These are phyloP conservation scores for Xylariaceae sp. DNA, from an alignment of 2,329 filamentous ascomycete species.

Conservation along the genomic window DNA sequence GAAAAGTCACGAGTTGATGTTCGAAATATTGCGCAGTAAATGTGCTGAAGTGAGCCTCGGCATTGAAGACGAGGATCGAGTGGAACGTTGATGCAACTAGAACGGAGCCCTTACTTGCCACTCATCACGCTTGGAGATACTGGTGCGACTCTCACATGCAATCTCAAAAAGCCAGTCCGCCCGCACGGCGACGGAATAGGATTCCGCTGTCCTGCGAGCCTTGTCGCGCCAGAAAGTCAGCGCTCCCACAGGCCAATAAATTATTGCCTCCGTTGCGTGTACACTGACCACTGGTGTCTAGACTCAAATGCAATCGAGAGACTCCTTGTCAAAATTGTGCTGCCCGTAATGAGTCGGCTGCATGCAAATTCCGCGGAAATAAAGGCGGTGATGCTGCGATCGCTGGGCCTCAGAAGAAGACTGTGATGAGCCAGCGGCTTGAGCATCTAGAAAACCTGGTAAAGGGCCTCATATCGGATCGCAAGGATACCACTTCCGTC, in stretches of 20 bases:
- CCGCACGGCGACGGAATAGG: conserved; percentile 2
- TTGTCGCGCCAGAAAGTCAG: conserved; percentile 17
- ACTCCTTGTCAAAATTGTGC: conserved; percentile 25
- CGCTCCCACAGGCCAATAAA: not conserved
- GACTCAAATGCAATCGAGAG: conserved; percentile 26
- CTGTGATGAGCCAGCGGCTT: conserved; percentile 18
- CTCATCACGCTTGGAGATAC: no score
- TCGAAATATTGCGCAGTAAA: no score
- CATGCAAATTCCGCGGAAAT: conserved; percentile 20
- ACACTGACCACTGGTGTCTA: conserved; percentile 7
- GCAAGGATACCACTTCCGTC: conserved; percentile 1
- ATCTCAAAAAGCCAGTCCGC: not conserved
- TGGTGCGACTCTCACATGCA: no score
- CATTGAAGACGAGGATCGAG: no score
- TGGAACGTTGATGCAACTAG: no score
- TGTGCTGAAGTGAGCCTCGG: no score
- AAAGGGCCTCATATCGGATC: conserved; percentile 13
- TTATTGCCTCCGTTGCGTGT: not conserved
- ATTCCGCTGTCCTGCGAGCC: conserved; percentile 19
- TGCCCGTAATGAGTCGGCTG: conserved; percentile 14
- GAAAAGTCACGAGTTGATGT: no score
- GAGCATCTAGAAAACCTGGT: conserved; percentile 17
- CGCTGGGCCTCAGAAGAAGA: conserved; percentile 5
- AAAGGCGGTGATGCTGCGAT: conserved; percentile 3
- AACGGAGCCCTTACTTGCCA: no score